Conservation (phyloP, 2,329 filamentous ascomycete species). For the Dothidotthia symphoricarpi region DNA sequence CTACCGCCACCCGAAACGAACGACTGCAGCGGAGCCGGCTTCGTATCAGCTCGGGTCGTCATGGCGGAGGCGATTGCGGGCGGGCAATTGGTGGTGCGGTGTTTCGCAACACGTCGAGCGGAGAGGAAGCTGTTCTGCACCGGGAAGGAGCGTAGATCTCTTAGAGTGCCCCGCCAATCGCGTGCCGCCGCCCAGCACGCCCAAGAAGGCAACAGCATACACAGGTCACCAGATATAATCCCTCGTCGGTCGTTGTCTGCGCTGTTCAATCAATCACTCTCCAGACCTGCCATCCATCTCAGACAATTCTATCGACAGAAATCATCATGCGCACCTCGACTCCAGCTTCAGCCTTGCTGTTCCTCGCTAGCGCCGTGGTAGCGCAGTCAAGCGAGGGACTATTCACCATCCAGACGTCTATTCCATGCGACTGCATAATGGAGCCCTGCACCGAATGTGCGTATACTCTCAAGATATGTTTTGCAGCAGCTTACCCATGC, state of each 20-base stretch:
- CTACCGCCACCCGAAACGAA: slow-evolving; percentile 23
- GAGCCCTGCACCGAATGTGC: slow-evolving; percentile 30
- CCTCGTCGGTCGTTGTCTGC: too few species aligned
- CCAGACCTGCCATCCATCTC: too few species aligned
- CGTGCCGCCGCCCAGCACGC: too few species aligned
- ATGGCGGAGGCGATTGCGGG: slow-evolving; percentile 16
- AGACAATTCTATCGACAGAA: background rate
- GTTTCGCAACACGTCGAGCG: slow-evolving; percentile 19
- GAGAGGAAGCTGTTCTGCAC: slow-evolving; percentile 24
- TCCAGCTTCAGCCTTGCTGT: slow-evolving; percentile 23
- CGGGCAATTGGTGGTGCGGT: slow-evolving; percentile 26
- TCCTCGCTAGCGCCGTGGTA: slow-evolving; percentile 26
- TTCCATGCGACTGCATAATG: slow-evolving; percentile 23
- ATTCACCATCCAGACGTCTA: slow-evolving; percentile 32
- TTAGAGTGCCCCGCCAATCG: background rate
- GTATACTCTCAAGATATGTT: slow-evolving; percentile 1
- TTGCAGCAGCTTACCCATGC: background rate
- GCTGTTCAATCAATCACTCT: too few species aligned
- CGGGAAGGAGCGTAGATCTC: slow-evolving; percentile 36
- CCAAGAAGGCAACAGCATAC: too few species aligned
- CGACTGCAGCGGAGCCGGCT: slow-evolving; percentile 35
- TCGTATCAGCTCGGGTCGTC: slow-evolving; percentile 25
- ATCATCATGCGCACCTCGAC: slow-evolving; percentile 24
- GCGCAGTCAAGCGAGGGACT: slow-evolving; percentile 23
- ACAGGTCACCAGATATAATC: too few species aligned